phyloP scores from a whole-genome alignment of 441 rosid genomes.

The Erodium moschatum region DNA sequence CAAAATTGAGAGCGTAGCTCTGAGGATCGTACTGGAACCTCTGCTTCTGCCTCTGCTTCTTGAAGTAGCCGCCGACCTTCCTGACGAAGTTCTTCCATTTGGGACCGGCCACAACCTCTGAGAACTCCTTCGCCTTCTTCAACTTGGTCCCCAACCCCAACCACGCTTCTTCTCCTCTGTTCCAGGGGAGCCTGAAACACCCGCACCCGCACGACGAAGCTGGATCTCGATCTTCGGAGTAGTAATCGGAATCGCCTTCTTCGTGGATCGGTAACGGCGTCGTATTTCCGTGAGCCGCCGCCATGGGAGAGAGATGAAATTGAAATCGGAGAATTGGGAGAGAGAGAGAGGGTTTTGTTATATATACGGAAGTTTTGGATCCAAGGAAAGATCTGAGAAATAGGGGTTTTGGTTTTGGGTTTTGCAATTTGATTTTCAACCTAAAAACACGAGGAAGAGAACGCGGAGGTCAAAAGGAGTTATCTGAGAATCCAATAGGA shows the following conservation, averaged over 20 bases:
- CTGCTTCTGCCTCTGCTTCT: conserved; percentile 15
- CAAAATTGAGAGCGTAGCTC: conserved; percentile 55
- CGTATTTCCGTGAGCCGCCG: not conserved
- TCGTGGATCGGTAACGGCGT: not conserved
- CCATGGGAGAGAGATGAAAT: not conserved
- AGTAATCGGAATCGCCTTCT: not conserved
- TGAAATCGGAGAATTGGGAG: no score
- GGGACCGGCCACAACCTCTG: conserved; percentile 49
- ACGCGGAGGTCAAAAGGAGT: no score
- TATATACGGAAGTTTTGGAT: no score
- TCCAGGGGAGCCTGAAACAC: conserved; percentile 3
- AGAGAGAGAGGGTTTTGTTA: no score
- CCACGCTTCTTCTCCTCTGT: conserved; percentile 15
- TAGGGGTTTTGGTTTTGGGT: not conserved
- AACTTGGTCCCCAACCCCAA: conserved; percentile 35
- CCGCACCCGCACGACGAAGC: not conserved
- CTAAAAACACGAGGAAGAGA: no score
- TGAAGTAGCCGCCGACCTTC: conserved; percentile 30
- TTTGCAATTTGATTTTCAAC: no score
- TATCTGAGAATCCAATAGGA: no score
- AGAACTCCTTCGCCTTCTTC: conserved; percentile 32
- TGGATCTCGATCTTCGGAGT: not conserved
- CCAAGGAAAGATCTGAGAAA: not conserved
- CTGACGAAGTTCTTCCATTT: conserved; percentile 50
- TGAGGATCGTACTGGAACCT: conserved; percentile 38